phyloP scores from a whole-genome alignment of 805 yeast species.

The Lachancea quebecensis region DNA sequence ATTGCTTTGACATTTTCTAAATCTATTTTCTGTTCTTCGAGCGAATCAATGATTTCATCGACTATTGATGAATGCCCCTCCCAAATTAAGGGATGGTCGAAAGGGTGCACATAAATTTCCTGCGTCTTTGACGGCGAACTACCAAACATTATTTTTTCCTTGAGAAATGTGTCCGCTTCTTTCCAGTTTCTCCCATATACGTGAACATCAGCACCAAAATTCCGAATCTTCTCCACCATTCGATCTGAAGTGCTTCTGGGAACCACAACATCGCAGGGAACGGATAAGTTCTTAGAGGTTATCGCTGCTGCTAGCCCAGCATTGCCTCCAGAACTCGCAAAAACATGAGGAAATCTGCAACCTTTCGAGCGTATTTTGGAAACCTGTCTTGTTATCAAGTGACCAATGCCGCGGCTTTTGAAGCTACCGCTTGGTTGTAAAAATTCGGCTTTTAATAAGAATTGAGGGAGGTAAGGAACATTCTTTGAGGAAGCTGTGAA shows the following conservation, averaged over 20 bases:
- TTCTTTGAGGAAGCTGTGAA: neutral
- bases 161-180: conserved; percentile 44
- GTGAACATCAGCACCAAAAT: conserved; percentile 44
- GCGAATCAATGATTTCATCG: conserved; percentile 36
- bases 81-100: conserved; percentile 46
- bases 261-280: conserved; percentile 50
- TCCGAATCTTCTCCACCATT: conserved; percentile 36
- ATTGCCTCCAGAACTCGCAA: conserved; percentile 48
- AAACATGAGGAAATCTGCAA: conserved; percentile 34
- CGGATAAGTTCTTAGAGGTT: conserved; percentile 34
- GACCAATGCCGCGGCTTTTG: conserved; percentile 50
- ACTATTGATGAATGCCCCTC: conserved; percentile 46
- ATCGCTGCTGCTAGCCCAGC: conserved; percentile 44
- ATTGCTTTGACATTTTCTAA: conserved; percentile 35
- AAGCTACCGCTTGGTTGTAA: conserved; percentile 54
- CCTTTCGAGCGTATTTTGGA: conserved; percentile 24
- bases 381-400: conserved; percentile 35
- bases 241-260: conserved; percentile 43
- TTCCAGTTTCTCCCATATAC: conserved; percentile 41
- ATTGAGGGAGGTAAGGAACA: neutral
- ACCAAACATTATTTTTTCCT: conserved; percentile 23
- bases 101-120: conserved; percentile 50
- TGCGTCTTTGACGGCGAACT: conserved; percentile 9
- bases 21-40: conserved; percentile 18
- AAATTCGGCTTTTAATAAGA: conserved; percentile 43